A percentile compares a stretch with the other conserved stretches of the same genome.
These are phyloP conservation scores for Colletotrichum sp. DNA, from an alignment of 2,329 filamentous ascomycete genomes.

Conservation along the genomic window DNA sequence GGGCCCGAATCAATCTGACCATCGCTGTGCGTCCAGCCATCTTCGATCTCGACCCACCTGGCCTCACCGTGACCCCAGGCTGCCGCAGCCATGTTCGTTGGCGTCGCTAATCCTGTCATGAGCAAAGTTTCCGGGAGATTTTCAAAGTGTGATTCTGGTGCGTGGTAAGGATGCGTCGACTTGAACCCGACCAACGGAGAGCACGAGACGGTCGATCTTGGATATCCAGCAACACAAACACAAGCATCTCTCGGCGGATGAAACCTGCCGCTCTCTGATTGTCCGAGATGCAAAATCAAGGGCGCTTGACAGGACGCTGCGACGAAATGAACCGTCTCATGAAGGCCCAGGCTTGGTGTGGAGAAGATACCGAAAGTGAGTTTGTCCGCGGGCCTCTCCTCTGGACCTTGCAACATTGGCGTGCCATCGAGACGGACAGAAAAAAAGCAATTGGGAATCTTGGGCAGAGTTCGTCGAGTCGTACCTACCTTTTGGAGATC, in stretches of 20 bases:
- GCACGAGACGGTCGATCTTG: background rate
- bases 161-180: background rate
- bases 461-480: background rate
- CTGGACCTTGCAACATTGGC: background rate
- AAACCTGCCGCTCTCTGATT: background rate
- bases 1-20: background rate
- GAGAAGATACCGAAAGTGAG: background rate
- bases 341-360: background rate
- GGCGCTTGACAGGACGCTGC: background rate
- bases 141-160: background rate
- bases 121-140: background rate
- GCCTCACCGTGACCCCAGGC: background rate
- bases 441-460: background rate
- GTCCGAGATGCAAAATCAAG: background rate
- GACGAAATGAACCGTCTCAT: background rate
- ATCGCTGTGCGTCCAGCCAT: background rate
- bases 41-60: constrained; percentile 1
- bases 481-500: background rate
- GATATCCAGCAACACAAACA: background rate
- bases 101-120: background rate
- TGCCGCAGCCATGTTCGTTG: background rate
- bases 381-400: background rate
- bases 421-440: background rate
- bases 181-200: background rate
- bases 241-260: background rate